These are phyloP conservation scores for Harringtonia lauricola DNA, from an alignment of 2,329 filamentous ascomycete genomes.

Conservation along the genomic window DNA sequence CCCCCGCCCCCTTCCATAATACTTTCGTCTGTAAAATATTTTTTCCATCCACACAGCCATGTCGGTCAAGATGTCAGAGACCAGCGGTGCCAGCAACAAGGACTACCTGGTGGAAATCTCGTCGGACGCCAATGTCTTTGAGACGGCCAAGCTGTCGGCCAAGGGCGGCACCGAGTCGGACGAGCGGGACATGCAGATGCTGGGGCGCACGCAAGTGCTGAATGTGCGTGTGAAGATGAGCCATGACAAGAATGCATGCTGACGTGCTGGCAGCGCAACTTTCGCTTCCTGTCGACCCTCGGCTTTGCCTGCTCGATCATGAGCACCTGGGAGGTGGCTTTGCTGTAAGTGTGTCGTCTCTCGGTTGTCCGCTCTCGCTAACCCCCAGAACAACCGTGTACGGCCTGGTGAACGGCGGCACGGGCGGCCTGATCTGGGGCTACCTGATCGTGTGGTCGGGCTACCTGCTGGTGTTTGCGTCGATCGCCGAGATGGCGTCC, in stretches of 20 bases:
- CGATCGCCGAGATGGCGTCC: constrained; percentile 30
- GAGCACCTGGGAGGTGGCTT: constrained; percentile 40
- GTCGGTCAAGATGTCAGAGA: constrained; percentile 6
- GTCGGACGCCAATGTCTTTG: constrained; percentile 9
- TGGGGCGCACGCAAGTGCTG: constrained; percentile 12
- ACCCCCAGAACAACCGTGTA: constrained; percentile 20
- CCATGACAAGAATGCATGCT: too few relatives aligned
- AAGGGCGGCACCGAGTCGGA: constrained; percentile 18
- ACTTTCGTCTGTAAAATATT: not conserved
- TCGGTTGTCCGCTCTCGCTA: not conserved
- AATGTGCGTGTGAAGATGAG: constrained; percentile 13
- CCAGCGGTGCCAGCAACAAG: constrained; percentile 7
- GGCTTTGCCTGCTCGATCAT: constrained; percentile 42
- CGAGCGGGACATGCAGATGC: constrained; percentile 20
- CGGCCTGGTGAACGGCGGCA: constrained; percentile 36
- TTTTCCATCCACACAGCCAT: not conserved
- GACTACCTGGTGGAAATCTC: constrained; percentile 9
- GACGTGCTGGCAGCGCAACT: constrained; percentile 28
- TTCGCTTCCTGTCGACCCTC: constrained; percentile 36
- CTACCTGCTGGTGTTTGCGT: constrained; percentile 29
- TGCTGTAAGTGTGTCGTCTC: constrained; percentile 19
- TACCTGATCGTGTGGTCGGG: constrained; percentile 36
- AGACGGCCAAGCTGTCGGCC: constrained; percentile 10
- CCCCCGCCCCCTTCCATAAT: not conserved
- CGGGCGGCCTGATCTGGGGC: constrained; percentile 40